Evolutionary conservation across 1,139 yeast genomes (phyloP), one percentile per base, ranked within the genome.

Genomic region (Hemisphaericaspora subhashii): DNA sequence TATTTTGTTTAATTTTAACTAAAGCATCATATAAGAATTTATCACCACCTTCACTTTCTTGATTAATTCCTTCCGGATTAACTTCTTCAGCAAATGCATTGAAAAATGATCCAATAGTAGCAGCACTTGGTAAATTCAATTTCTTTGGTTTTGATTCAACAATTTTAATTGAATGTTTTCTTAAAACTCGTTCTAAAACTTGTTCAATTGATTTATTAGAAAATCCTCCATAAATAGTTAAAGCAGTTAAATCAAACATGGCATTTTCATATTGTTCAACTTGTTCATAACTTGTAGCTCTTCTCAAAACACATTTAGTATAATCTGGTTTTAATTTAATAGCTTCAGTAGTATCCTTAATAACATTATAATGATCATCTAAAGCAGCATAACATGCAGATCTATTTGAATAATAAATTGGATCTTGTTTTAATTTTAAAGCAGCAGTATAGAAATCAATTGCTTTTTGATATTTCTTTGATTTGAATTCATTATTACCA

Each of bases 331-430:
- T 86, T 55, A 90, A 66, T 51, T 80, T 77, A 53, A 94, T 76
- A 28, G 98, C 98, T 47, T 75, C 79, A 22, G 96, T 80, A 43
- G 96, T 84, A 61, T 88, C 96, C 52, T 81, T 86, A 49, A 94
- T 77, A 33, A 89, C 96, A 57, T 87, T 83, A 52, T 86, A 87
- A 57, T 79, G 82, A 48, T 89, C 79, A 44, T 81, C 79, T 51
- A 86, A 72, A 14, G 95, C 87, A 40, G 89, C 86, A 65, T 86
- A 87, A 67, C 97, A 92, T 14, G 98, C 98, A 18, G 97, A 89
- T 66, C 96, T 79, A 71, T 90, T 90, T 45, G 97, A 88, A 68
- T 84, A 90, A 66, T 79, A 92, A 31, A 90, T 86, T 12, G 97
- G 90, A 62, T 92, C 97, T 48, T 73, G 66, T 57, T 82, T 81